A percentile compares a stretch with the other conserved stretches of the same genome.
phyloP scores from a whole-genome alignment of 306 rosid genomes.

The Dryas alaskensis region DNA sequence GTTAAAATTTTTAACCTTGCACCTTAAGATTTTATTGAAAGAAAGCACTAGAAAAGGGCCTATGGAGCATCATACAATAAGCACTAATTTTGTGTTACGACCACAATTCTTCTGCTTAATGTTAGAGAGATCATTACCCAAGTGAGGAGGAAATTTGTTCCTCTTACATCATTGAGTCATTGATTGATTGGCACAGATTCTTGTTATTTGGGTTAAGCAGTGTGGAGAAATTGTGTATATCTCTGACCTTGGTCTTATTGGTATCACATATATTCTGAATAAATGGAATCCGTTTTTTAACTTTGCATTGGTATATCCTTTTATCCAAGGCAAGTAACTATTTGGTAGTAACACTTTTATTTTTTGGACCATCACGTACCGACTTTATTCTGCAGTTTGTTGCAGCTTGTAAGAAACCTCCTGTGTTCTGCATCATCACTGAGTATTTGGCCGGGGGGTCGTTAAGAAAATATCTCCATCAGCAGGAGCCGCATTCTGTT shows the following conservation, averaged over 20 bases:
- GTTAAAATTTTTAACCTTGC: background rate
- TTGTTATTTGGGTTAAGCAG: background rate
- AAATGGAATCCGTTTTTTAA: background rate
- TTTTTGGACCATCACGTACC: conserved; percentile 11
- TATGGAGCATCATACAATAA: too few species aligned
- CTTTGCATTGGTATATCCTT: background rate
- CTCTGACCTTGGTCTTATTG: background rate
- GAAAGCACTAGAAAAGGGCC: background rate
- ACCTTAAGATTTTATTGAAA: background rate
- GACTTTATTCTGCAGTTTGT: conserved; percentile 57
- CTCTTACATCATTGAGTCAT: background rate
- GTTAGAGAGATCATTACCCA: background rate
- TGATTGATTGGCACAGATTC: conserved; percentile 8
- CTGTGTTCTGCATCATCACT: conserved; percentile 88
- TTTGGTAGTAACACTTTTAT: conserved; percentile 14
- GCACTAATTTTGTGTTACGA: too few species aligned
- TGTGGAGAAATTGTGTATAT: background rate
- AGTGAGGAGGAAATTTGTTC: background rate
- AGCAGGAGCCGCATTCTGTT: conserved; percentile 69
- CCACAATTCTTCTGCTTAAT: background rate
- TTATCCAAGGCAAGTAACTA: background rate
- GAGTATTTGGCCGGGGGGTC: conserved; percentile 93
- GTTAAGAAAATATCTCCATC: conserved; percentile 78
- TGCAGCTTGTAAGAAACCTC: conserved; percentile 97
- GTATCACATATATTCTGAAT: background rate